Evolutionary conservation across 2,329 filamentous ascomycete genomes (phyloP).

Genomic region (Sporothrix inflata): DNA sequence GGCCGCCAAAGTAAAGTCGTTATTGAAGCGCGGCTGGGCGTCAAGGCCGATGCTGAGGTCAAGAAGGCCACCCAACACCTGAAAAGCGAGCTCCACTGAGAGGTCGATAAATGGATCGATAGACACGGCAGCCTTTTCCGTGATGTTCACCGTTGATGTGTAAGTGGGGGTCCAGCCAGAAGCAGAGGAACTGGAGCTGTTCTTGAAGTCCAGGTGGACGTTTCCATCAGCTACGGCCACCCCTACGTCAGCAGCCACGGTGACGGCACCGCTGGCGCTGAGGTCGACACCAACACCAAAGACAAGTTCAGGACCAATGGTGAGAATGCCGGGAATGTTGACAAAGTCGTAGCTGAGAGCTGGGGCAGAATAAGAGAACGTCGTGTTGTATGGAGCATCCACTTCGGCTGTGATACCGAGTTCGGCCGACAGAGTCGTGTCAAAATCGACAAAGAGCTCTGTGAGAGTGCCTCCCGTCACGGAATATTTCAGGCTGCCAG

Average conservation of each 20-base stretch:
- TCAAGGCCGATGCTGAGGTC: slow-evolving; percentile 39
- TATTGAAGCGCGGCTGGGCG: slow-evolving; percentile 37
- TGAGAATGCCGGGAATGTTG: slow-evolving; percentile 46
- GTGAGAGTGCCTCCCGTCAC: slow-evolving; percentile 42
- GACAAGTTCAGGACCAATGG: slow-evolving; percentile 32
- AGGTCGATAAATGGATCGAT: slow-evolving; percentile 37
- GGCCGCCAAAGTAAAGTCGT: slow-evolving; percentile 35
- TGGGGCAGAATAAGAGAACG: slow-evolving; percentile 44
- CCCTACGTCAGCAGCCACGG: not conserved
- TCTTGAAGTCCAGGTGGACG: slow-evolving; percentile 39
- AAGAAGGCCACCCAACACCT: slow-evolving; percentile 37
- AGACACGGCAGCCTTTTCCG: slow-evolving; percentile 34
- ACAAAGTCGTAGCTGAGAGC: slow-evolving; percentile 45
- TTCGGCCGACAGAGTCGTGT: slow-evolving; percentile 44
- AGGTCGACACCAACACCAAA: slow-evolving; percentile 27
- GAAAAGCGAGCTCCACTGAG: slow-evolving; percentile 35
- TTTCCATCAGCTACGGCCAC: slow-evolving; percentile 30
- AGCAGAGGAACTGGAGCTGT: slow-evolving; percentile 30
- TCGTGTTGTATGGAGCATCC: slow-evolving; percentile 41
- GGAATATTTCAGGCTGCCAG: slow-evolving; percentile 48
- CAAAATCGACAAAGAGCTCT: slow-evolving; percentile 49
- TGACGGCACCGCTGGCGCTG: slow-evolving; percentile 11
- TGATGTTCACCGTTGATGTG: slow-evolving; percentile 32
- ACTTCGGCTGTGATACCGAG: slow-evolving; percentile 44
- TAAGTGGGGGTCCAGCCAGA: slow-evolving; percentile 35